These are phyloP conservation scores for Saccharum officinarum DNA, from an alignment of 176 grass and related monocot genomes.

Conservation along the genomic window DNA sequence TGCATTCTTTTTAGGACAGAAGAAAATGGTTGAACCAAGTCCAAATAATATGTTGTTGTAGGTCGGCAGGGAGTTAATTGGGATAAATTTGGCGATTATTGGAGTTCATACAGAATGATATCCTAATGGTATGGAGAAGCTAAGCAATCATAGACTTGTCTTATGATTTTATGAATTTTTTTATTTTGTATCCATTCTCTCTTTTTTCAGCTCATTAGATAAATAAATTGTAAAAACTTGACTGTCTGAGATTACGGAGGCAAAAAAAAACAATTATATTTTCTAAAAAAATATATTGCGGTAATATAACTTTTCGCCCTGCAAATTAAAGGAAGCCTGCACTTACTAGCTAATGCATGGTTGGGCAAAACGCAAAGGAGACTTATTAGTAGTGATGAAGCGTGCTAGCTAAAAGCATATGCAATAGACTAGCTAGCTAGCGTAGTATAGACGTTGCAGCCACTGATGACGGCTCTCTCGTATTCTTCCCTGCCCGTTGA, in stretches of 20 bases:
- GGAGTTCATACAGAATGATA: background rate
- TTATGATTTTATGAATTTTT: too few species aligned
- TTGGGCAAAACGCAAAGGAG: conserved; percentile 3
- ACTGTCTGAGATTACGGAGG: too few species aligned
- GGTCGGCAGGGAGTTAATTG: background rate
- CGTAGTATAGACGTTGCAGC: background rate
- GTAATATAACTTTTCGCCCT: too few species aligned
- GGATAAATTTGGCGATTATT: background rate
- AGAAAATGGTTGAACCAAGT: background rate
- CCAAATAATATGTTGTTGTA: background rate
- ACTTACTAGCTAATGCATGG: background rate
- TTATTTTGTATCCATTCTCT: background rate
- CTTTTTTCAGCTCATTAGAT: background rate
- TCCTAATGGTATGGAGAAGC: background rate
- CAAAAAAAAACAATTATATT: too few species aligned
- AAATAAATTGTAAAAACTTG: too few species aligned
- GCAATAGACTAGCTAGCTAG: background rate
- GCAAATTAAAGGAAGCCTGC: too few species aligned
- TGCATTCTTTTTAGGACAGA: background rate
- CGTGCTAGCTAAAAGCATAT: too few species aligned
- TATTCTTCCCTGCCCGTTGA: conserved; percentile 4
- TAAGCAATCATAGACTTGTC: background rate
- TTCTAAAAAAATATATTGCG: too few species aligned
- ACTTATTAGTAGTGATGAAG: background rate
- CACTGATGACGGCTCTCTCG: background rate